A percentile compares a stretch with the other conserved stretches of the same genome.
phyloP scores from a whole-genome alignment of 441 rosid genomes.

The Populus tomentosa region DNA sequence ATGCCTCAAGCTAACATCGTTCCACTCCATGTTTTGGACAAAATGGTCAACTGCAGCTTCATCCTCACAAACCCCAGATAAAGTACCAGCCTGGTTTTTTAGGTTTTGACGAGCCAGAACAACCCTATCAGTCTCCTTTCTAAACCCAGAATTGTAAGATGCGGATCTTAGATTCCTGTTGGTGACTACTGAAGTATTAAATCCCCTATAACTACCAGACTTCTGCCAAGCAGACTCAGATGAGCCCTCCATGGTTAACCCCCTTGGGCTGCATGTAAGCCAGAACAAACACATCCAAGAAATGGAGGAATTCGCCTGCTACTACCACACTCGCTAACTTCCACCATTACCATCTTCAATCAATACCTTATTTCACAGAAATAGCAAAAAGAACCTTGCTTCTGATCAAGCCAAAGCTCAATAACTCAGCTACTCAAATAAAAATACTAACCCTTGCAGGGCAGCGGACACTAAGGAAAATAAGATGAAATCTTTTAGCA shows the following conservation, averaged over 20 bases:
- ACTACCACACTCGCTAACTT: constrained; percentile 29
- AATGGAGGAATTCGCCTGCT: constrained; percentile 35
- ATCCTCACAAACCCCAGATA: constrained; percentile 48
- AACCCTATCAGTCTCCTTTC: constrained; percentile 42
- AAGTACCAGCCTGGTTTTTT: constrained; percentile 43
- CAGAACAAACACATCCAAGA: constrained; percentile 32
- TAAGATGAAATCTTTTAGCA: constrained; percentile 6
- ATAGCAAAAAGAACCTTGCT: constrained; percentile 14
- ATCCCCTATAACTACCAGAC: constrained; percentile 55
- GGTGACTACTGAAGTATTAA: constrained; percentile 52
- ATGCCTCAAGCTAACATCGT: constrained; percentile 81
- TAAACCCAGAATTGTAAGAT: constrained; percentile 29
- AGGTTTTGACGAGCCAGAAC: constrained; percentile 45
- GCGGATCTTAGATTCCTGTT: constrained; percentile 42
- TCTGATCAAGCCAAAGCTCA: constrained; percentile 17
- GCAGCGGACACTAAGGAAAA: constrained; percentile 13
- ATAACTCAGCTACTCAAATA: constrained; percentile 18
- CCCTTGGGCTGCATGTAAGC: constrained; percentile 46
- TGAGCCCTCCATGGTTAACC: constrained; percentile 77
- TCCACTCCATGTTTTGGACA: constrained; percentile 56
- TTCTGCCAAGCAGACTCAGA: constrained; percentile 65
- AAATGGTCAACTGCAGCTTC: constrained; percentile 50
- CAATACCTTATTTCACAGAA: constrained; percentile 38
- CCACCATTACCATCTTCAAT: constrained; percentile 43
- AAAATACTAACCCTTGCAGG: constrained; percentile 22